phyloP scores from a whole-genome alignment of 345 rosid genomes.

The Brassica incana region DNA sequence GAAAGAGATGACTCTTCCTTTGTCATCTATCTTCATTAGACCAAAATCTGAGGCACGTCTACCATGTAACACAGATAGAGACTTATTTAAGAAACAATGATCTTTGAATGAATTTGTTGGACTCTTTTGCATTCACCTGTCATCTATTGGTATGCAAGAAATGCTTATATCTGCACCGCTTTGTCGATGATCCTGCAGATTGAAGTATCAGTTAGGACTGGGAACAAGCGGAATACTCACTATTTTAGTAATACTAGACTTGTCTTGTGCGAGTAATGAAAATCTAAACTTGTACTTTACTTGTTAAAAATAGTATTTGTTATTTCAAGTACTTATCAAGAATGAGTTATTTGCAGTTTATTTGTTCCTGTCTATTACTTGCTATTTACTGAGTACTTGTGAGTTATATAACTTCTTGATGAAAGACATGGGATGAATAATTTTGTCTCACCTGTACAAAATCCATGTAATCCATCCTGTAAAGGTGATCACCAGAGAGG shows the following conservation, averaged over 20 bases:
- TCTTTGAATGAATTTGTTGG: not conserved
- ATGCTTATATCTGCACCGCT: slow-evolving; percentile 93
- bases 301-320: too few relatives aligned
- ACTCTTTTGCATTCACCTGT: slow-evolving; percentile 46
- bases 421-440: not conserved
- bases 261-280: too few relatives aligned
- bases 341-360: too few relatives aligned
- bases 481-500: slow-evolving; percentile 91
- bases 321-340: not conserved
- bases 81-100: slow-evolving; percentile 27
- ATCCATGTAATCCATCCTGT: slow-evolving; percentile 94
- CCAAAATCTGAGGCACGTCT: slow-evolving; percentile 99
- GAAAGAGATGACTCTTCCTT: slow-evolving; percentile 78
- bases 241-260: too few relatives aligned
- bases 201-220: not conserved
- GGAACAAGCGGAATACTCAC: too few relatives aligned
- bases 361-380: too few relatives aligned
- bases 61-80: slow-evolving; percentile 41
- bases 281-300: too few relatives aligned
- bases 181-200: slow-evolving; percentile 78
- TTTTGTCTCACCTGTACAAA: slow-evolving; percentile 65
- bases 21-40: slow-evolving; percentile 85
- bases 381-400: too few relatives aligned
- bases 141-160: slow-evolving; percentile 78
- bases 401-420: not conserved